A percentile compares a stretch with the other conserved stretches of the same genome.
Conservation (phyloP, 306 rosid species). For the Inga leiocalycina region DNA sequence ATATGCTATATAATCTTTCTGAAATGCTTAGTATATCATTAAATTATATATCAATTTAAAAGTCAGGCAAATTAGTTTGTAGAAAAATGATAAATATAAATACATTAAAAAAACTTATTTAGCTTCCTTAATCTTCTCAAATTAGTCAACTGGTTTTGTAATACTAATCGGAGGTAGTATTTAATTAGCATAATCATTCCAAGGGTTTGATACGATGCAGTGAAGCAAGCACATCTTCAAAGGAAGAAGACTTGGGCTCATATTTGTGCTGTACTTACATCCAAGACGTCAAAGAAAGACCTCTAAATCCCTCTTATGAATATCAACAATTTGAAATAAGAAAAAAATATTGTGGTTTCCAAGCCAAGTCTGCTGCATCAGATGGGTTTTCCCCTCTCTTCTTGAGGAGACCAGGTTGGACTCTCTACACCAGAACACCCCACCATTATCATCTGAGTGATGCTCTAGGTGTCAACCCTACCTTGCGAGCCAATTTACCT, state of each 20-base stretch:
- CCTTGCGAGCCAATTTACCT: conserved; percentile 41
- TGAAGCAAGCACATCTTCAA: conserved; percentile 47
- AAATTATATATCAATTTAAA: no score
- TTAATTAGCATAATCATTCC: no score
- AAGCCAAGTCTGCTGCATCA: conserved; percentile 39
- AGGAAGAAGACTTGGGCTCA: conserved; percentile 34
- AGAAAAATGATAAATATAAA: no score
- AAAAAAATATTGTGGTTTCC: not conserved
- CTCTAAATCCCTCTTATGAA: conserved; percentile 34
- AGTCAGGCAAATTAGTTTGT: no score
- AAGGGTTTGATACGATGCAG: conserved; percentile 16
- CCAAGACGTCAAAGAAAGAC: conserved; percentile 33
- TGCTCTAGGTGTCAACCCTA: conserved; percentile 51
- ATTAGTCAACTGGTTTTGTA: no score
- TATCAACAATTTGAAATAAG: conserved; percentile 40
- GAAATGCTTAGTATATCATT: no score
- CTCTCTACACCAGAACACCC: not conserved
- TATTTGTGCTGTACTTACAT: conserved; percentile 19
- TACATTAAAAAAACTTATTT: no score
- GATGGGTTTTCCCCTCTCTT: conserved; percentile 51
- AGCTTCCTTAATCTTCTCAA: no score
- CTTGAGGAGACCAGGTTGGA: conserved; percentile 39
- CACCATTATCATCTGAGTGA: conserved; percentile 22
- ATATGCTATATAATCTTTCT: no score
- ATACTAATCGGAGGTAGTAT: no score